Conservation (phyloP, 2,329 filamentous ascomycete genomes). For the Fonsecaea erecta region DNA sequence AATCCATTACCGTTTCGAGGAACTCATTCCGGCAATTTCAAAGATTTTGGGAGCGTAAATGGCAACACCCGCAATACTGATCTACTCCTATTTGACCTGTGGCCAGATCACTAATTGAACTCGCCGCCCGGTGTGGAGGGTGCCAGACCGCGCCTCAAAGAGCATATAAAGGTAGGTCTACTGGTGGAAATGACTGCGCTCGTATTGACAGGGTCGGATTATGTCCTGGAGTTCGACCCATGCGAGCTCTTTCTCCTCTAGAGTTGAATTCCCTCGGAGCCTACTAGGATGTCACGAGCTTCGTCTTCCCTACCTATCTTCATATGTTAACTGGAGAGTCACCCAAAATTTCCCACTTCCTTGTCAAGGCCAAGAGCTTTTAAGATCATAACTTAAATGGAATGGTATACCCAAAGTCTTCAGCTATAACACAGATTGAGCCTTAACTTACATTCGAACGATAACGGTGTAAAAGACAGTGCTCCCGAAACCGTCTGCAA, state of each 20-base stretch:
- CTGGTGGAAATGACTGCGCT: constrained; percentile 59
- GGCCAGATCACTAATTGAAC: constrained; percentile 74
- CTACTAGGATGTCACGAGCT: constrained; percentile 65
- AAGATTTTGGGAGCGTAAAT: constrained; percentile 66
- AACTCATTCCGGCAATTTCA: constrained; percentile 64
- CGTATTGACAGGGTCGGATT: constrained; percentile 64
- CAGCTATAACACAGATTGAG: no score
- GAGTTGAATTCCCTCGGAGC: constrained; percentile 62
- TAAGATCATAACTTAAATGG: no score
- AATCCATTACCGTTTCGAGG: constrained; percentile 56
- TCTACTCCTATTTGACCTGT: constrained; percentile 71
- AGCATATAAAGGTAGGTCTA: constrained; percentile 68
- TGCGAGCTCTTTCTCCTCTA: constrained; percentile 58
- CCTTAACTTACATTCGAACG: no score
- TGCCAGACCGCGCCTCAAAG: constrained; percentile 67
- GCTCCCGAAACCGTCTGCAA: no score
- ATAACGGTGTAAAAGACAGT: no score
- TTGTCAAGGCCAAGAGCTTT: no score
- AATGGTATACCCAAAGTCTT: no score
- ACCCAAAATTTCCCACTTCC: no score
- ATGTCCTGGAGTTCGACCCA: constrained; percentile 72
- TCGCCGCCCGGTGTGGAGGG: constrained; percentile 68
- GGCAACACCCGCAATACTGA: constrained; percentile 68
- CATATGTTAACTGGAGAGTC: constrained; percentile 59
- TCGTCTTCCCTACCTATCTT: constrained; percentile 70